Evolutionary conservation across 106 monocot genomes (phyloP).

Genomic region (Acorus gramineus): DNA sequence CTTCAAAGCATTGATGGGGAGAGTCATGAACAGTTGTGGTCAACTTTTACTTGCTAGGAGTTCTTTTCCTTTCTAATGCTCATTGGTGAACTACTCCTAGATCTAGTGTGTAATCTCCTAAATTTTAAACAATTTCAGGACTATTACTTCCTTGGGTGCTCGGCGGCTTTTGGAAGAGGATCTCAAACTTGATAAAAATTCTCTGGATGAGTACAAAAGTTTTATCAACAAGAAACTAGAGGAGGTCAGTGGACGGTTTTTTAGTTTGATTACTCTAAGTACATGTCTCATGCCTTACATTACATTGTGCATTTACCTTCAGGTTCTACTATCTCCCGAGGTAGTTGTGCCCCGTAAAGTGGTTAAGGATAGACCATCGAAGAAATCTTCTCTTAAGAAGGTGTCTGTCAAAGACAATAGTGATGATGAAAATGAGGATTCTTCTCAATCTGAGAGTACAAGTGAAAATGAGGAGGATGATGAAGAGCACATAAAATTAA

Average conservation of each 20-base stretch:
- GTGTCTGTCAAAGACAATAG: conserved; percentile 16
- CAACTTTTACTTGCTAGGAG: too few relatives aligned
- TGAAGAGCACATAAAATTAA: conserved; percentile 27
- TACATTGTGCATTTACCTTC: neutral
- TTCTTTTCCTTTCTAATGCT: too few relatives aligned
- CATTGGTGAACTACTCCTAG: too few relatives aligned
- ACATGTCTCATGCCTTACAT: neutral
- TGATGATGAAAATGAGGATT: conserved; percentile 18
- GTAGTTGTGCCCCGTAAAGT: conserved; percentile 25
- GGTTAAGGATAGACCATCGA: conserved; percentile 26
- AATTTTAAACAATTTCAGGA: conserved; percentile 30
- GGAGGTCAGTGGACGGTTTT: conserved; percentile 18
- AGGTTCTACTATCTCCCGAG: conserved; percentile 40
- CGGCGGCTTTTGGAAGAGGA: conserved; percentile 78
- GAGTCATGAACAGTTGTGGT: too few relatives aligned
- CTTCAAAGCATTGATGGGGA: too few relatives aligned
- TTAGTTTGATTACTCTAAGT: neutral
- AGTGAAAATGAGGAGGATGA: conserved; percentile 35
- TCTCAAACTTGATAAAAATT: conserved; percentile 56
- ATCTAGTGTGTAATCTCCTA: too few relatives aligned
- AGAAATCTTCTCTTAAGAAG: conserved; percentile 27
- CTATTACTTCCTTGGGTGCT: conserved; percentile 54
- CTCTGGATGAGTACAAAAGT: conserved; percentile 68
- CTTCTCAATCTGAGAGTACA: conserved; percentile 24
- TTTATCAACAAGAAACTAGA: conserved; percentile 66